Conservation (phyloP, 139 green algal species). For the Chlamydomonas sphaeroides region DNA sequence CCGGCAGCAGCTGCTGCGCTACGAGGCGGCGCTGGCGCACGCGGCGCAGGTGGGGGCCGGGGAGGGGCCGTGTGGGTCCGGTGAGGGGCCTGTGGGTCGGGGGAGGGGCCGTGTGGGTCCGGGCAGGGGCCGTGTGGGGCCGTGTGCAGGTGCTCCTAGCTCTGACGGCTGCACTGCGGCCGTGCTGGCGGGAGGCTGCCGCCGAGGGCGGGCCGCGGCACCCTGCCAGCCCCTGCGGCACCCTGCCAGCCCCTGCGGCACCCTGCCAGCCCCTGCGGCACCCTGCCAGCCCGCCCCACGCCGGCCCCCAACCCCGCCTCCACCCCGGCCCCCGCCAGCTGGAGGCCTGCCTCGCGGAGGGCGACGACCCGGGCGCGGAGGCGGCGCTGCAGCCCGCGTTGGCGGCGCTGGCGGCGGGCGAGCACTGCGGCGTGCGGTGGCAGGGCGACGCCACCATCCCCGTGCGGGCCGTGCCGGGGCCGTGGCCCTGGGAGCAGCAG, state of each 20-base stretch:
- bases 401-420: background rate
- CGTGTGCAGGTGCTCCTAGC: no score
- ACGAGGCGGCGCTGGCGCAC: constrained; percentile 74
- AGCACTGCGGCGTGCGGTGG: background rate
- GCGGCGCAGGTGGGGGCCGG: constrained; percentile 63
- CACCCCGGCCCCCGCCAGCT: background rate
- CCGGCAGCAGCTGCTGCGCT: constrained; percentile 72
- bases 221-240: no score
- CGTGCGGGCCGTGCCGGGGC: constrained; percentile 5
- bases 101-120: no score
- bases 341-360: constrained; percentile 32
- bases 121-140: no score
- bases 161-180: no score
- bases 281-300: no score
- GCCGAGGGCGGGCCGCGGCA: no score
- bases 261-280: no score
- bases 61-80: background rate
- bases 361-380: constrained; percentile 46
- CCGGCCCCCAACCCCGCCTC: background rate
- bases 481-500: constrained; percentile 4
- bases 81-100: background rate
- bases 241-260: no score
- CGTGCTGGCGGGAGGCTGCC: no score
- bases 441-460: constrained; percentile 6
- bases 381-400: constrained; percentile 38